These are phyloP conservation scores for Thalassiosira livingstoniorum DNA, from an alignment of 352 stramenopile genomes.

Conservation along the genomic window DNA sequence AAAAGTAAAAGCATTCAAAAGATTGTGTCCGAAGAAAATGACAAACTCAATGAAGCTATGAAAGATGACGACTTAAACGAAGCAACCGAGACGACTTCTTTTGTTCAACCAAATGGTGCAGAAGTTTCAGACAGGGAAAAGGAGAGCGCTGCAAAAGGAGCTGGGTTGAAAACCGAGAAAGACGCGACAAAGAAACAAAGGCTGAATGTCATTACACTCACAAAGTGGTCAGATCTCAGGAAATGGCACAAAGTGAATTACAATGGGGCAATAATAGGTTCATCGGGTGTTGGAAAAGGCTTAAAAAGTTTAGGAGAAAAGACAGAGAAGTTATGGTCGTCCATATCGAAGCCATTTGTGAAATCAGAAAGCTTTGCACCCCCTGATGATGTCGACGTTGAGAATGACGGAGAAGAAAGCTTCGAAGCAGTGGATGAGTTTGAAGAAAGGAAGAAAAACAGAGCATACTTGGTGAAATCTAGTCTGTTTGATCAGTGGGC, in stretches of 20 bases:
- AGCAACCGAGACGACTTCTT: not conserved
- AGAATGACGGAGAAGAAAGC: too few relatives aligned
- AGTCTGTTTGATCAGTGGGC: too few relatives aligned
- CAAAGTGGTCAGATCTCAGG: slow-evolving; percentile 44
- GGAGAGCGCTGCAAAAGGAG: not conserved
- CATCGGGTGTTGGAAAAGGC: slow-evolving; percentile 29
- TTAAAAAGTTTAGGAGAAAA: slow-evolving; percentile 35
- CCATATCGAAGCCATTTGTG: slow-evolving; percentile 35
- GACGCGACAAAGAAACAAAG: too few relatives aligned
- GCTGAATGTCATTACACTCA: slow-evolving; percentile 55
- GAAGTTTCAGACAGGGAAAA: not conserved
- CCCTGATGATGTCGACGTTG: too few relatives aligned
- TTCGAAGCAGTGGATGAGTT: too few relatives aligned
- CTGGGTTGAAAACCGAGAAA: not conserved
- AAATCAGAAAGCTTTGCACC: too few relatives aligned
- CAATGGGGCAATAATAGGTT: slow-evolving; percentile 31
- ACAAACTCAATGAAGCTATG: slow-evolving; percentile 29
- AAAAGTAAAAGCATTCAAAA: slow-evolving; percentile 13
- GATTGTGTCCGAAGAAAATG: slow-evolving; percentile 26
- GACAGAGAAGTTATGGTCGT: slow-evolving; percentile 46
- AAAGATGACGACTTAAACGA: slow-evolving; percentile 6
- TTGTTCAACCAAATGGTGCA: not conserved
- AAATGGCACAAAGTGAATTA: slow-evolving; percentile 61
- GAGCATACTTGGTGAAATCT: too few relatives aligned
- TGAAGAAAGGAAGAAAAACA: too few relatives aligned